Evolutionary conservation across 2,329 filamentous ascomycete genomes (phyloP).

Genomic region (Calonectria crousiana): DNA sequence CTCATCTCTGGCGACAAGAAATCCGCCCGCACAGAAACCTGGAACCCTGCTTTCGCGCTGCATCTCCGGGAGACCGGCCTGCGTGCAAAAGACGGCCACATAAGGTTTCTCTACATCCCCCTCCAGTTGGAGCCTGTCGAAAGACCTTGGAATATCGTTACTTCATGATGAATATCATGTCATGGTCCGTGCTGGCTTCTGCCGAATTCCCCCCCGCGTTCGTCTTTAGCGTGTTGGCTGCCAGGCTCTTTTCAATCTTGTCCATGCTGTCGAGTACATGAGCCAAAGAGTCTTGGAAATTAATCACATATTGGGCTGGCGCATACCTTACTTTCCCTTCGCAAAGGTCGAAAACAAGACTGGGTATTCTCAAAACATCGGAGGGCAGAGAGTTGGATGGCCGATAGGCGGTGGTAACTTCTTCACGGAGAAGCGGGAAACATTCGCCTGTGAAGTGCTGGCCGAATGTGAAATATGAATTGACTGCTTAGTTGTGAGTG

Average conservation of each 20-base stretch:
- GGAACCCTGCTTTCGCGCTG: conserved; percentile 38
- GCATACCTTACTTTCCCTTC: conserved; percentile 41
- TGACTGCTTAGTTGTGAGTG: conserved; percentile 34
- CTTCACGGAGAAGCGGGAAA: conserved; percentile 40
- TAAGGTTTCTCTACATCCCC: conserved; percentile 43
- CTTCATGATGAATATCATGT: conserved; percentile 46
- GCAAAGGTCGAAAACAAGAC: conserved; percentile 40
- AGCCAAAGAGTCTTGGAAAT: conserved; percentile 16
- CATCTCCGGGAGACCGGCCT: conserved; percentile 42
- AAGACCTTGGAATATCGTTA: conserved; percentile 24
- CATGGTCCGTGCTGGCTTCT: conserved; percentile 37
- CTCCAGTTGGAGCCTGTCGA: conserved; percentile 40
- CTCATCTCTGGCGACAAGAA: conserved; percentile 40
- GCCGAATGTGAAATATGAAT: conserved; percentile 43
- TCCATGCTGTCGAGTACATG: conserved; percentile 32
- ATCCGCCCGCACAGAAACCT: conserved; percentile 36
- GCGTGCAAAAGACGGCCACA: conserved; percentile 40
- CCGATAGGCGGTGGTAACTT: conserved; percentile 38
- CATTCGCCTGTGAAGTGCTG: conserved; percentile 43
- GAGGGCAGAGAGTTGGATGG: conserved; percentile 37
- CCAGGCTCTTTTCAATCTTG: conserved; percentile 41
- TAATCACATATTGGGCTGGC: background rate
- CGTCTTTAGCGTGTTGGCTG: conserved; percentile 33
- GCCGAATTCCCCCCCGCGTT: conserved; percentile 30
- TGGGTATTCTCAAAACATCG: conserved; percentile 38